Evolutionary conservation across 1,284 basidiomycete species (phyloP), one percentile per base, ranked within the genome.

Genomic region (Cryptococcus sp.): DNA sequence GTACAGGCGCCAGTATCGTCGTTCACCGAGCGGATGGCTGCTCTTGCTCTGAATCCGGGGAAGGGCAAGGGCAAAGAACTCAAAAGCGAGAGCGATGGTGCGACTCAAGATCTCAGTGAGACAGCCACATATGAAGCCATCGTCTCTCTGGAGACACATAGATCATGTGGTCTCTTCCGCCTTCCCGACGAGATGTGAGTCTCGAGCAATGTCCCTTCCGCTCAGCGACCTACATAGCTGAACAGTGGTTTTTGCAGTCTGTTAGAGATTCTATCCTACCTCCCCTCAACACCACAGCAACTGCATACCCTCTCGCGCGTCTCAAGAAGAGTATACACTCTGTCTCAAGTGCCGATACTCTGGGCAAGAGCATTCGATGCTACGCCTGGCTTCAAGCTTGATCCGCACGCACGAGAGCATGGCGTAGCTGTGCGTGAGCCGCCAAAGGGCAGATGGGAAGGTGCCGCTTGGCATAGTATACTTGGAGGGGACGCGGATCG

Each of bases 281-380:
- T 77, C n/a, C 66, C 67, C 0, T 47, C 67, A 1, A 61, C 59
- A 1, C 49, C 61, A 7, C 22, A 17, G 1, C 61, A 66, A 5
- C 54, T 75, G 8, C 54, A 55, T 2, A 46, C 47, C 16, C 27
- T 69, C 0, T 64, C 67, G 0, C 54, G 47, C 1, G 57, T 67
- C 5, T 70, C 64, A 20, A 54, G 43, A 3, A 65, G 58, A 4
- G 65, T 75, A 17, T 60, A 68, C 46, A 39, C 46, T n/a, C 46
- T 70, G 41, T 42, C 70, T 5, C 62, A 66, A n/a, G 57, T 66
- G 11, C 65, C 69, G 3, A 40, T 55, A 2, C 51, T 75, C 15
- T 77, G 75, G 73, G 11, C 57, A 1, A 39, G 55, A 11, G 52
- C 68, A 11, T 69, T 66, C 55, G 38, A 61, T 30, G 41, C 59